phyloP scores from a whole-genome alignment of 495 filamentous ascomycete species.

The Talaromyces liani region DNA sequence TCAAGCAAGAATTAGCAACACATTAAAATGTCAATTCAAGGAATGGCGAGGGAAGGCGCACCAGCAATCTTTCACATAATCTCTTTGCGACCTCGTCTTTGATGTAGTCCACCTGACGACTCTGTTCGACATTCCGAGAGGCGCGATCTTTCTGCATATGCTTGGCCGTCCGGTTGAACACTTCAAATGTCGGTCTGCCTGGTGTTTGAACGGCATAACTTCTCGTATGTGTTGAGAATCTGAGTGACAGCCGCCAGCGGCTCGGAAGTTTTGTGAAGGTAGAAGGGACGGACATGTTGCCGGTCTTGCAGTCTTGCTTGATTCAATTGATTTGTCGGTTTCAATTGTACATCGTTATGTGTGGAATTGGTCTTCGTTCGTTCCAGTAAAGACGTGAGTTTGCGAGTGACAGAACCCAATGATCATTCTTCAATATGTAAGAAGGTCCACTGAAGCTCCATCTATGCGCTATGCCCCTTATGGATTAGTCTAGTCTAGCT shows the following conservation, averaged over 20 bases:
- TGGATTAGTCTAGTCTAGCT: neutral
- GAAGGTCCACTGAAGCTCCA: neutral
- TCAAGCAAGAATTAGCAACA: constrained; percentile 7
- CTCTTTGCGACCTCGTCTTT: constrained; percentile 84
- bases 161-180: constrained; percentile 87
- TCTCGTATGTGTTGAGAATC: constrained; percentile 23
- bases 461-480: neutral
- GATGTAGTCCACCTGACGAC: constrained; percentile 80
- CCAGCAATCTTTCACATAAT: constrained; percentile 79
- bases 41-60: constrained; percentile 24
- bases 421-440: neutral
- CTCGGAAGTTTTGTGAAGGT: neutral
- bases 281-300: constrained; percentile 4
- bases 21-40: neutral
- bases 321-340: neutral
- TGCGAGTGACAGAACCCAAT: neutral
- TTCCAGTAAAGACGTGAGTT: neutral
- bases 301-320: neutral
- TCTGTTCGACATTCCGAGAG: constrained; percentile 58
- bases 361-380: neutral
- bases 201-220: constrained; percentile 70
- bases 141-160: constrained; percentile 85
- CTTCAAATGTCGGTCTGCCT: constrained; percentile 68
- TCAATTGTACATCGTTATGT: neutral
- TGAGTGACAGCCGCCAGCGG: constrained; percentile 2